Evolutionary conservation across 257 asterid species (phyloP), one percentile per base, ranked within the genome.

Genomic region (Osmanthus fragrans): DNA sequence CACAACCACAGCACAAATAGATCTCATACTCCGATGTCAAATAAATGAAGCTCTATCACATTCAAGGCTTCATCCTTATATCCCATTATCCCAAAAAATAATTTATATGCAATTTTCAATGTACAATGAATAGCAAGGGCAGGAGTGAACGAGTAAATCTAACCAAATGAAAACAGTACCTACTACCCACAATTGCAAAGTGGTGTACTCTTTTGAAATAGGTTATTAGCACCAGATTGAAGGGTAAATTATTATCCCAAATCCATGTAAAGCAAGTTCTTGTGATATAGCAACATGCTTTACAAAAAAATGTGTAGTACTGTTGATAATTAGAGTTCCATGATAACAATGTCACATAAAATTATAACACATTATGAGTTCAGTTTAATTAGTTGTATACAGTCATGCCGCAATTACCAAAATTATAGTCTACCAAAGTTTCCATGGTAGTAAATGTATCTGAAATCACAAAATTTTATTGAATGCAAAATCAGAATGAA

Each of bases 401-500:
- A 54, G 49, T 30, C n/a, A 12, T n/a, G 64, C 42, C 5, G 65
- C 25, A 25, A 34, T 49, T 18, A 23, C 75, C 51, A 58, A 74
- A 54, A 18, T 39, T 60, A 29, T 40, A 29, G 47, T 42, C 30
- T 18, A 2, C 32, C 58, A 33, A n/a, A 6, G 60, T 73, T 33
- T 72, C 65, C 49, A 40, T 12, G 72, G 19, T 42, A 71, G 72
- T 16, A 75, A 63, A 58, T 51, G 71, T 29, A 74, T 63, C 70
- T 45, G 64, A 65, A 69, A 64, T 45, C 54, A 83, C 16, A 68
- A 49, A 34, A 2, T 0, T 51, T 79, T 39, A 74, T 23, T 69
- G 42, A 65, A 49, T 29, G 42, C 66, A 51, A 67, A 33, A 40
- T 37, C 34, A 54, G 49, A 72, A 4, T 21, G 70, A 71, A 73